Percentiles rank a stretch among this genome's conserved stretches.
phyloP scores from a whole-genome alignment of 1,284 basidiomycete species.

The Phaffia rhodozyma region DNA sequence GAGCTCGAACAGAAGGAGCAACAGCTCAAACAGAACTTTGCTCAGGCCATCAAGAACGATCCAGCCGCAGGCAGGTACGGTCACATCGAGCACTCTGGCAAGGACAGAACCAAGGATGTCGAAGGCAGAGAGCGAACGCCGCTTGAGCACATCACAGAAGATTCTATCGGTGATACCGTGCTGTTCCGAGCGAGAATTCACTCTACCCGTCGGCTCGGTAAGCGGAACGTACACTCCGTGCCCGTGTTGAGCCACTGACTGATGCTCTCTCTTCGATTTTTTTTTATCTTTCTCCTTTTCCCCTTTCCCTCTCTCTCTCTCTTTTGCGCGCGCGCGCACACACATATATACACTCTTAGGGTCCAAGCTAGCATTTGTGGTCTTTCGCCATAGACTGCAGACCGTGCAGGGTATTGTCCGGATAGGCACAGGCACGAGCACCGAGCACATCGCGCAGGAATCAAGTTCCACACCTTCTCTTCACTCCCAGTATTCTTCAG shows the following conservation, averaged over 20 bases:
- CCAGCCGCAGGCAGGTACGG: neutral
- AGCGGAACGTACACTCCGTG: neutral
- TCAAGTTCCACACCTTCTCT: neutral
- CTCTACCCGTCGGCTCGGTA: neutral
- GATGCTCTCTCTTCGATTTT: neutral
- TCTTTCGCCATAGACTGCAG: conserved; percentile 38
- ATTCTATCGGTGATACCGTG: neutral
- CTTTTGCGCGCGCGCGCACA: too few relatives aligned
- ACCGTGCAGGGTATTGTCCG: conserved; percentile 41
- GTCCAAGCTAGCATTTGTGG: conserved; percentile 40
- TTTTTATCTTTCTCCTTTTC: neutral
- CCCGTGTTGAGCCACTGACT: neutral
- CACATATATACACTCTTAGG: conserved; percentile 21
- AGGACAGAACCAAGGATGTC: neutral
- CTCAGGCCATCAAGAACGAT: neutral
- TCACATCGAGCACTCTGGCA: neutral
- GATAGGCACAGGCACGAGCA: conserved; percentile 24
- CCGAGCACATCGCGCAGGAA: conserved; percentile 11
- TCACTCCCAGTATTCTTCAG: neutral
- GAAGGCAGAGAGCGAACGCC: neutral
- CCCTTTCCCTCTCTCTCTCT: neutral
- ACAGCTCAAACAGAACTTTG: too few relatives aligned
- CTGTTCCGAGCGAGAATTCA: conserved; percentile 2
- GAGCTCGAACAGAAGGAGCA: too few relatives aligned
- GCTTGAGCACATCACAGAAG: neutral